These are phyloP conservation scores for Suillus sp. DNA, from an alignment of 768 basidiomycete genomes.

Conservation along the genomic window DNA sequence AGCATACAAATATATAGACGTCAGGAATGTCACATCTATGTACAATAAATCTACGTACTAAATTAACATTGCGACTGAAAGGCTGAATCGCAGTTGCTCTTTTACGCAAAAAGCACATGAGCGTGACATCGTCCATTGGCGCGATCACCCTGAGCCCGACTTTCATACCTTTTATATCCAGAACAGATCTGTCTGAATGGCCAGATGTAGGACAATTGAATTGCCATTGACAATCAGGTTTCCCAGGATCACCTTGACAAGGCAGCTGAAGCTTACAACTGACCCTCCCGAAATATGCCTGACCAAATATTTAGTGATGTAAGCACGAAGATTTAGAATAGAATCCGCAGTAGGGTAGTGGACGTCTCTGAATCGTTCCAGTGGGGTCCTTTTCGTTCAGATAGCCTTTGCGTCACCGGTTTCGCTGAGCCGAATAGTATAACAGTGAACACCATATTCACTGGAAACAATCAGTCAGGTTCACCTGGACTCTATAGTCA, in stretches of 20 bases:
- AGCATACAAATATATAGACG: not conserved
- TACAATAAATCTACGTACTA: conserved; percentile 14
- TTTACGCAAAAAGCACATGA: not conserved
- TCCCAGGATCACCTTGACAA: not conserved
- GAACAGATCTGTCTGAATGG: not conserved
- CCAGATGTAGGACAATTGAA: not conserved
- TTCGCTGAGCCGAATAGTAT: not conserved
- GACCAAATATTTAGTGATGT: not conserved
- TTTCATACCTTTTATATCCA: not conserved
- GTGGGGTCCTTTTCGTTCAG: not conserved
- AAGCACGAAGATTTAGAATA: not conserved
- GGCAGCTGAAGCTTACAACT: not conserved
- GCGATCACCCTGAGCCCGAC: not conserved
- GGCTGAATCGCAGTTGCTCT: not conserved
- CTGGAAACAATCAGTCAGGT: not conserved
- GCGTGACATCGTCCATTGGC: not conserved
- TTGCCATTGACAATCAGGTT: not conserved
- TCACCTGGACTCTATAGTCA: not conserved
- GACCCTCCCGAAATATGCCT: not conserved
- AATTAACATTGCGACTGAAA: not conserved
- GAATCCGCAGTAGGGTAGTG: not conserved
- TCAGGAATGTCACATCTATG: not conserved
- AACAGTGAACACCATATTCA: not conserved
- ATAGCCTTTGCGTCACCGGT: not conserved
- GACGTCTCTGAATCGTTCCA: not conserved